Evolutionary conservation across 129 eudicot species (phyloP).

Genomic region (Solidago caesia): DNA sequence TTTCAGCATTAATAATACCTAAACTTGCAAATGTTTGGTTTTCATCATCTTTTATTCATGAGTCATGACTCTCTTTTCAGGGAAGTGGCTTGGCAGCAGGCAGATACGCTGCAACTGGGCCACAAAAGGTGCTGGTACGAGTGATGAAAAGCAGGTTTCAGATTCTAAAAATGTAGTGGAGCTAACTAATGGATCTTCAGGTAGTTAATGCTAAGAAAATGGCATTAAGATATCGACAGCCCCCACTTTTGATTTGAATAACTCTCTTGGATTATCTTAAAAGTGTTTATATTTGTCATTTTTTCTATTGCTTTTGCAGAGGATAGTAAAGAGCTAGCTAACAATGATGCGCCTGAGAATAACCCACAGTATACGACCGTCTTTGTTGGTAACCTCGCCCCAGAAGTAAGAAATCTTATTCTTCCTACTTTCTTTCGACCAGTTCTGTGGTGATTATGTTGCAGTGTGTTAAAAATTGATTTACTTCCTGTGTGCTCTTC

Average conservation of each 20-base stretch:
- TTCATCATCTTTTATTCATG: not conserved
- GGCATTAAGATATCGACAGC: not conserved
- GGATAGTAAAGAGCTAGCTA: constrained; percentile 63
- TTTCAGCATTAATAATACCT: not conserved
- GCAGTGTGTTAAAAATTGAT: not conserved
- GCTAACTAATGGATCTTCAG: constrained; percentile 71
- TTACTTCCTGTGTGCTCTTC: not conserved
- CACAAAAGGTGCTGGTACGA: constrained; percentile 75
- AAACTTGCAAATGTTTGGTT: not conserved
- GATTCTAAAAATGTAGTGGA: constrained; percentile 84
- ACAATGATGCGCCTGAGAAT: constrained; percentile 76
- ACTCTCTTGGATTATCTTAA: constrained; percentile 5
- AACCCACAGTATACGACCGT: constrained; percentile 88
- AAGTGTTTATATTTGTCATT: not conserved
- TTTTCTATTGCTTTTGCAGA: constrained; percentile 42
- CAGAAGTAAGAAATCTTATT: constrained; percentile 52
- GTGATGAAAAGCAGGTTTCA: constrained; percentile 69
- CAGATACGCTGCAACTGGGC: constrained; percentile 98
- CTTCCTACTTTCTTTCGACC: not conserved
- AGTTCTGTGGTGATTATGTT: not conserved
- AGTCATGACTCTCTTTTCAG: constrained; percentile 31
- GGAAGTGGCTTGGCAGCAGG: constrained; percentile 90
- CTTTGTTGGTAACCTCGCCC: constrained; percentile 88
- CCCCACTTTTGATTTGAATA: not conserved
- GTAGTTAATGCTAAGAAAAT: constrained; percentile 29